phyloP scores from a whole-genome alignment of 1,284 basidiomycete species.

The Anthracocystis walkeri region DNA sequence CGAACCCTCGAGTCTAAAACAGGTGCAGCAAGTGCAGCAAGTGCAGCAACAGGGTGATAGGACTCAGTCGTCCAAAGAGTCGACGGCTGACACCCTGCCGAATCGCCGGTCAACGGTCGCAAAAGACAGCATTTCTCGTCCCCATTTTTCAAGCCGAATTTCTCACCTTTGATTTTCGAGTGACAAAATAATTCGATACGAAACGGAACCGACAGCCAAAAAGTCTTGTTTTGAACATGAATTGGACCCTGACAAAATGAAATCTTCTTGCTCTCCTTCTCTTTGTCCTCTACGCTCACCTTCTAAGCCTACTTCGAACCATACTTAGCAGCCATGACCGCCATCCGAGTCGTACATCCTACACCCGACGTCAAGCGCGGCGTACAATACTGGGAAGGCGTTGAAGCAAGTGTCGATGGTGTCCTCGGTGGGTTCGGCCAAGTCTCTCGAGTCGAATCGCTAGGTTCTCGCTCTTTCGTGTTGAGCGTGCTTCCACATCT shows the following conservation, averaged over 20 bases:
- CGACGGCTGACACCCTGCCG: background rate
- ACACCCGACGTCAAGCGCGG: constrained; percentile 65
- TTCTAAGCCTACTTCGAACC: background rate
- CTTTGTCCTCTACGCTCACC: background rate
- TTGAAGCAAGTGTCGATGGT: constrained; percentile 66
- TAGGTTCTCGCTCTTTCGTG: constrained; percentile 67
- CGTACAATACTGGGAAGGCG: constrained; percentile 66
- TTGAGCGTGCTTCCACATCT: constrained; percentile 61
- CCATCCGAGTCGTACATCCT: constrained; percentile 56
- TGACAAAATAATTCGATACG: background rate
- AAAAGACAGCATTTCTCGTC: background rate
- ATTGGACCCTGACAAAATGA: constrained; percentile 20
- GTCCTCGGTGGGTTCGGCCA: constrained; percentile 66
- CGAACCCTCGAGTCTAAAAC: background rate
- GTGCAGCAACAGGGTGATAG: background rate
- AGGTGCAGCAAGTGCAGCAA: background rate
- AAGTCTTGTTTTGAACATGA: background rate
- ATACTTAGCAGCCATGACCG: constrained; percentile 22
- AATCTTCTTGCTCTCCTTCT: constrained; percentile 5
- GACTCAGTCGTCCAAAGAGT: constrained; percentile 1
- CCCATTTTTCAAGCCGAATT: background rate
- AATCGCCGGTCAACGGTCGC: constrained; percentile 18
- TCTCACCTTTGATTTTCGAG: no score
- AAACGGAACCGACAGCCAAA: background rate
- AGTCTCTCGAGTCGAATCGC: constrained; percentile 66